Base-by-base conservation (phyloP, 2,329 filamentous ascomycete species). In the Amesomyces nigricolor region DNA sequence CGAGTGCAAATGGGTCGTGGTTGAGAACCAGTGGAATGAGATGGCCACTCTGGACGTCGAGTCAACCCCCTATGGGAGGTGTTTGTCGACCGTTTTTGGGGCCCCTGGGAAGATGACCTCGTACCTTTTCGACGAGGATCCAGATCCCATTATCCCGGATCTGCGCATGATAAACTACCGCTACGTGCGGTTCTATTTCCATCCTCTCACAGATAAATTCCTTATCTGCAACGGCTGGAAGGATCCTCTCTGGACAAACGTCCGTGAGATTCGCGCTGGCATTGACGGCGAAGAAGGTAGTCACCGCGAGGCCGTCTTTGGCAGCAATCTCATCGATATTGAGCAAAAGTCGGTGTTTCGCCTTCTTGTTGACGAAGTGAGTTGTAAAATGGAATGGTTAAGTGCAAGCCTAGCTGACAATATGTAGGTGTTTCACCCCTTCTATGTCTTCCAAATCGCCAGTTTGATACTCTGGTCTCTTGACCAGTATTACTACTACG, bases 21-120 rank as follows among this genome's bases (percentile, higher is more conserved):
- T 97, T 61, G 94, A 96, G 79, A 96, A 99, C 66, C 91, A 97
- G 78, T 97, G 94, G 92, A 88, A 88, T 48, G 92, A 97, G 70
- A 88, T 97, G 70, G 78, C 80, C 11, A 81, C 94, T n/a, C 81
- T 95, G 65, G 67, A 83, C 48, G 78, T 97, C 11, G 77, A 78
- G 38, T 71, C 70, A 14, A 74, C 73, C 53, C 67, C 70, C 17
- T 84, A 80, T 68, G 81, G 77, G 47, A 80, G 76, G 56, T 75
- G 77, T 3, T 67, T 82, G 53, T 85, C 76, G 55, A 82, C 80
- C 0, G 78, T 86, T 0, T 92, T 92, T 66, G 88, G 88, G 0
- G 70, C 79, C 2, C 73, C 79, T 1, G 81, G 83, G 53, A 90
- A 89, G 70, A 70, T 78, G 48, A 75, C 76, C 44, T 73, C 73